Conservation (phyloP, 177 flowering plant genomes). For the Tripterygium wilfordii region DNA sequence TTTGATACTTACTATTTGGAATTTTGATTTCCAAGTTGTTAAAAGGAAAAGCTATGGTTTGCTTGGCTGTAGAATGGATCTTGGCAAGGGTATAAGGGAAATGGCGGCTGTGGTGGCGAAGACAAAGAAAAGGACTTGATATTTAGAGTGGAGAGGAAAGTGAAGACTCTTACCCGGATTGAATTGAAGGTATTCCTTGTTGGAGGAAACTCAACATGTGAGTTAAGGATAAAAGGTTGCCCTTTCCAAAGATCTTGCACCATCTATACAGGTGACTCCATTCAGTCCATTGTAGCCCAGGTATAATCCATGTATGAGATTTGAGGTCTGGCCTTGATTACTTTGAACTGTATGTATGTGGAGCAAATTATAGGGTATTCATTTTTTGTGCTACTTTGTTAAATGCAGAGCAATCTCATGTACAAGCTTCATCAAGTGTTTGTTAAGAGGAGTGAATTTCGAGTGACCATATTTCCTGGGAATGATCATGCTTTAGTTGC, state of each 20-base stretch:
- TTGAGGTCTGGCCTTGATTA: not conserved
- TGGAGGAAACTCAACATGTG: conserved; percentile 14
- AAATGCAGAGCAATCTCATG: conserved; percentile 59
- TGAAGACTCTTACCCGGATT: conserved; percentile 19
- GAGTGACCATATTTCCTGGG: conserved; percentile 1
- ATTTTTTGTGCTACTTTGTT: not conserved
- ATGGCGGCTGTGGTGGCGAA: too few species aligned
- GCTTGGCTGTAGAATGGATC: conserved; percentile 28
- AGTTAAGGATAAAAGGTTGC: conserved; percentile 44
- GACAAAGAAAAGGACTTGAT: conserved; percentile 32
- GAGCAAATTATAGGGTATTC: not conserved
- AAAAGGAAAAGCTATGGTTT: too few species aligned
- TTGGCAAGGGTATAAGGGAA: conserved; percentile 52
- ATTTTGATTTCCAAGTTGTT: not conserved
- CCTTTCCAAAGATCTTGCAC: conserved; percentile 67
- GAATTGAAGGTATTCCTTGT: conserved; percentile 46
- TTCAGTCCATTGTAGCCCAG: conserved; percentile 63
- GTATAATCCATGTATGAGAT: conserved; percentile 20
- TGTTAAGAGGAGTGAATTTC: not conserved
- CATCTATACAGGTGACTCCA: conserved; percentile 45
- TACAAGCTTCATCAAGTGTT: conserved; percentile 3
- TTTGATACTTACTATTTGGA: not conserved
- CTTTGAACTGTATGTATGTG: not conserved
- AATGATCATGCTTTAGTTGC: too few species aligned
- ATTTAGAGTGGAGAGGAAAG: conserved; percentile 34